Evolutionary conservation across 345 rosid genomes (phyloP).

Genomic region (Sonneratia alba): DNA sequence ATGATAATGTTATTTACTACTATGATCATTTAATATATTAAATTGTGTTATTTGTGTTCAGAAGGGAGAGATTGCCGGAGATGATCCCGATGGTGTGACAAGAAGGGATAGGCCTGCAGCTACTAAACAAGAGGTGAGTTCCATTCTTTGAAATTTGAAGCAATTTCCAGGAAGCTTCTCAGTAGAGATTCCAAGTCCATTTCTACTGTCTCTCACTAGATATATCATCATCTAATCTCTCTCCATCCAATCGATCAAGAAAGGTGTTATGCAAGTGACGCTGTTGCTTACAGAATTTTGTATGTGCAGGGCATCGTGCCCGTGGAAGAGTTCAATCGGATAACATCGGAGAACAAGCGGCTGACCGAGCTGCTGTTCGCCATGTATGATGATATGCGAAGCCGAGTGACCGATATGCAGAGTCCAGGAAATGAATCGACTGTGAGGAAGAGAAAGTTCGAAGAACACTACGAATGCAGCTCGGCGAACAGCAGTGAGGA

Average conservation of each 20-base stretch:
- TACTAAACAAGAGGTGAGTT: not conserved
- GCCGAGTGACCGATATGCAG: constrained; percentile 27
- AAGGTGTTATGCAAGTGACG: no score
- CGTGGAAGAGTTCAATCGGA: constrained; percentile 39
- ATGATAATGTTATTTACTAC: no score
- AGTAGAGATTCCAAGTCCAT: not conserved
- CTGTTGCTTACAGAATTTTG: no score
- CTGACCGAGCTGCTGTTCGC: constrained; percentile 28
- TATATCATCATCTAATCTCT: no score
- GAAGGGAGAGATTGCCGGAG: not conserved
- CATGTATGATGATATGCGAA: constrained; percentile 24
- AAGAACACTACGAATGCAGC: constrained; percentile 21
- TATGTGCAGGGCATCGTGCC: constrained; percentile 8
- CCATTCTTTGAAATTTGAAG: not conserved
- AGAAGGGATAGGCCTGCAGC: not conserved
- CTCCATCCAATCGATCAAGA: no score
- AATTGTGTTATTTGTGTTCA: not conserved
- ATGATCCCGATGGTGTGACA: not conserved
- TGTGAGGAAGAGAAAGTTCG: constrained; percentile 36
- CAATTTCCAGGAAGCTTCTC: not conserved
- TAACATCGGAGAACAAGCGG: constrained; percentile 42
- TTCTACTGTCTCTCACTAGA: not conserved
- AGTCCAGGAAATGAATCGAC: not conserved
- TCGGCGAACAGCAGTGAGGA: constrained; percentile 45
- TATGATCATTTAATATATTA: no score